phyloP scores from a whole-genome alignment of 345 rosid genomes.

The Eucalyptus sideroxylon region DNA sequence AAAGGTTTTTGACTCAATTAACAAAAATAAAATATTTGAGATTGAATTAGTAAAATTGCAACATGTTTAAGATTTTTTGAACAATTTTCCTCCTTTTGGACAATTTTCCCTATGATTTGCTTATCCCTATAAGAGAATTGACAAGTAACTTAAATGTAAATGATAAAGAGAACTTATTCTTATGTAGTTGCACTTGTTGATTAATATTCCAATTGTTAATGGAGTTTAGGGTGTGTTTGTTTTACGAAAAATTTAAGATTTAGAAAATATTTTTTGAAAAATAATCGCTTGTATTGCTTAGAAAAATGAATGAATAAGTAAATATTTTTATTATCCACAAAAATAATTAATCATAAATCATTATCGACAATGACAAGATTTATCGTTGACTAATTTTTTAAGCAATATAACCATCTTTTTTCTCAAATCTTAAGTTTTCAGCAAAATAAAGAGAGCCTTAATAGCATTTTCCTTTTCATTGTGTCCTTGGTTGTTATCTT shows the following conservation, averaged over 20 bases:
- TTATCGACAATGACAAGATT: too few relatives aligned
- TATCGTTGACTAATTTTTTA: background rate
- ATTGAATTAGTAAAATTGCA: fast-evolving
- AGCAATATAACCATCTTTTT: too few relatives aligned
- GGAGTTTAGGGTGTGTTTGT: background rate
- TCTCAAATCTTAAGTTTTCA: background rate
- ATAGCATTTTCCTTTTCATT: background rate
- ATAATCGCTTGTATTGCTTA: too few relatives aligned
- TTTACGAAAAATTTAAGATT: too few relatives aligned
- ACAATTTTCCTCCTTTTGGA: background rate
- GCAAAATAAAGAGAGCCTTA: background rate
- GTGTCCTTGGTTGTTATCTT: background rate
- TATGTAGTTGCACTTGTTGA: background rate
- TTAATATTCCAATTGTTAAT: background rate
- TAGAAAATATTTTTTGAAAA: too few relatives aligned
- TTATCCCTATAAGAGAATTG: background rate
- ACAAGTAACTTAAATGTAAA: background rate
- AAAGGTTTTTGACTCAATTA: background rate
- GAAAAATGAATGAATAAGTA: background rate
- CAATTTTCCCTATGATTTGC: background rate
- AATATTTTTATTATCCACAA: background rate
- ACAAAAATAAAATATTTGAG: background rate
- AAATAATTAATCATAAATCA: too few relatives aligned
- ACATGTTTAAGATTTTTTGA: background rate
- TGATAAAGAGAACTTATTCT: background rate